These are phyloP conservation scores for Globisporangium irregulare DNA, from an alignment of 352 stramenopile species.

Conservation along the genomic window DNA sequence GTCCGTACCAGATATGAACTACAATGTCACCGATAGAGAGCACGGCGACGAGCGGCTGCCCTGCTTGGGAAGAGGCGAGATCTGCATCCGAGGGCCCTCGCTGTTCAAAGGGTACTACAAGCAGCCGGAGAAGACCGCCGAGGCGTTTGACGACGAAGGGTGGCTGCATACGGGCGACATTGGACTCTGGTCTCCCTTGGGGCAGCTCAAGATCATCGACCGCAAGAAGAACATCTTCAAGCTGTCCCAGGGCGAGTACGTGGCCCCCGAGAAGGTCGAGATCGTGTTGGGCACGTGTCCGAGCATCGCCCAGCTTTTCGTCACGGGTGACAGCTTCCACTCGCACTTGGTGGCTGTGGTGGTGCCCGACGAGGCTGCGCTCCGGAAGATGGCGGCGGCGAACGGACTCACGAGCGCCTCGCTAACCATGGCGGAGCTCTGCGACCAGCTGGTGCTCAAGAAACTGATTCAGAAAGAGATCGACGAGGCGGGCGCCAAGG, in stretches of 20 bases:
- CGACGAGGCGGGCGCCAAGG: constrained; percentile 44
- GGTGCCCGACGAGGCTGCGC: constrained; percentile 67
- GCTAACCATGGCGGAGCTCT: constrained; percentile 42
- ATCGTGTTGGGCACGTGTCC: constrained; percentile 87
- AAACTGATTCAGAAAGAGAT: constrained; percentile 45
- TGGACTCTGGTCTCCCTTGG: constrained; percentile 91
- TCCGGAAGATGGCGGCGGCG: constrained; percentile 31
- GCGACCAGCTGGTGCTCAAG: constrained; percentile 45
- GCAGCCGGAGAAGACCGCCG: constrained; percentile 88
- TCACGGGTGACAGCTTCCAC: constrained; percentile 96
- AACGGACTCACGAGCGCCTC: constrained; percentile 25
- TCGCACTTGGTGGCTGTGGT: constrained; percentile 94
- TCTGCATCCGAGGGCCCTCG: constrained; percentile 74
- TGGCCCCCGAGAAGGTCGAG: constrained; percentile 97
- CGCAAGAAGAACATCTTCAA: constrained; percentile 96
- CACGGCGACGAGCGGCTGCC: constrained; percentile 38
- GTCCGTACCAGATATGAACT: constrained; percentile 97
- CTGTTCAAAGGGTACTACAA: constrained; percentile 95
- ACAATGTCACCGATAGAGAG: constrained; percentile 76
- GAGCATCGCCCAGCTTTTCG: constrained; percentile 94
- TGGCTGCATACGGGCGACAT: constrained; percentile 98
- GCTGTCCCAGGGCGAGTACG: constrained; percentile 94
- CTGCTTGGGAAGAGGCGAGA: constrained; percentile 58
- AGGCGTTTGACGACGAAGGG: constrained; percentile 89
- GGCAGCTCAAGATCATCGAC: constrained; percentile 89